A percentile compares a stretch with the other conserved stretches of the same genome.
Evolutionary conservation across 2,329 filamentous ascomycete genomes (phyloP).

Genomic region (Polychaeton citri): DNA sequence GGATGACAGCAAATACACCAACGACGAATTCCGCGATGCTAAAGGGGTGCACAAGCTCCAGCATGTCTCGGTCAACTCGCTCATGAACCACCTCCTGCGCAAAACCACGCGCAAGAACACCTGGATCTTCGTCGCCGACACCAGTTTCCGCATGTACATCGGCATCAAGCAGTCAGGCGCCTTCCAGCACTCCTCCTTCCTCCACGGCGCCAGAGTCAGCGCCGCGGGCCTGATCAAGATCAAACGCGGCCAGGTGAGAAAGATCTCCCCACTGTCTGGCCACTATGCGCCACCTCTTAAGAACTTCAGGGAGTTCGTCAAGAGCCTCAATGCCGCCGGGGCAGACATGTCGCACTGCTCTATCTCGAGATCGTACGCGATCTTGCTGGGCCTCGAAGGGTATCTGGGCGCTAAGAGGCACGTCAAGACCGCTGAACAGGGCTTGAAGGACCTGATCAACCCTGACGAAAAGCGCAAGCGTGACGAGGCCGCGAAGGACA

Average conservation of each 20-base stretch:
- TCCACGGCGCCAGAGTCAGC: slow-evolving; percentile 68
- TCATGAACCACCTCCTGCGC: slow-evolving; percentile 67
- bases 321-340: slow-evolving; percentile 55
- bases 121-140: slow-evolving; percentile 90
- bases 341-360: slow-evolving; percentile 69
- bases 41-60: slow-evolving; percentile 49
- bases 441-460: slow-evolving; percentile 45
- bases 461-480: slow-evolving; percentile 43
- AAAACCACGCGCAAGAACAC: slow-evolving; percentile 74
- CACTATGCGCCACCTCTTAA: slow-evolving; percentile 75
- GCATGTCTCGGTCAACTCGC: slow-evolving; percentile 55
- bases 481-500: slow-evolving; percentile 39
- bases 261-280: slow-evolving; percentile 54
- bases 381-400: slow-evolving; percentile 69
- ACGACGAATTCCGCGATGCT: slow-evolving; percentile 47
- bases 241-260: slow-evolving; percentile 63
- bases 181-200: slow-evolving; percentile 84
- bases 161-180: slow-evolving; percentile 80
- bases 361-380: slow-evolving; percentile 68
- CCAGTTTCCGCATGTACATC: slow-evolving; percentile 70
- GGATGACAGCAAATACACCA: slow-evolving; percentile 51
- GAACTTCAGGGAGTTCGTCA: slow-evolving; percentile 74
- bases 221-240: slow-evolving; percentile 78
- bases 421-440: slow-evolving; percentile 43
- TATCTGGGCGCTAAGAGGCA: slow-evolving; percentile 58